Conservation (phyloP, 345 rosid species). For the Angophora floribunda region DNA sequence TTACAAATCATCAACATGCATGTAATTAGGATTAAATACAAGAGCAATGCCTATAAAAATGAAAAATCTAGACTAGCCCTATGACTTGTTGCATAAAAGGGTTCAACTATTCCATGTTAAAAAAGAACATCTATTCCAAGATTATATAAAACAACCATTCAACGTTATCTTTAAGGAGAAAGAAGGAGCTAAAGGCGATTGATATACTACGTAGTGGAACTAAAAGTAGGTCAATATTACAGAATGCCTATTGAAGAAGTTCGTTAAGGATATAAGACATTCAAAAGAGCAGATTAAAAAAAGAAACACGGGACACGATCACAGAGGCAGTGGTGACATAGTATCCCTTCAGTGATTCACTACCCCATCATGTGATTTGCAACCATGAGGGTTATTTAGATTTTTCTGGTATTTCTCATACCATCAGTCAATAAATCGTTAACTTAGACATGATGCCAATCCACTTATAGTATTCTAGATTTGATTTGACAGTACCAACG, state of each 20-base stretch:
- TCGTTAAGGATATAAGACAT: not conserved
- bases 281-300: not conserved
- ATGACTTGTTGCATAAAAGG: not conserved
- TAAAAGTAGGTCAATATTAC: not conserved
- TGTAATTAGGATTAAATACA: not conserved
- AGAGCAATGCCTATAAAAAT: not conserved
- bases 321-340: not conserved
- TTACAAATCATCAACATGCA: not conserved
- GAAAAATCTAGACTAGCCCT: not conserved
- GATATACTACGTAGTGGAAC: not conserved
- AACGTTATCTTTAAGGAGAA: not conserved
- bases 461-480: not conserved
- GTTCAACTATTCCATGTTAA: not conserved
- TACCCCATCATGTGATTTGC: not conserved
- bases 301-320: not conserved
- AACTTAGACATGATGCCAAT: not conserved
- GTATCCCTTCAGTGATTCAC: not conserved
- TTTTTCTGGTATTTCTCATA: not conserved
- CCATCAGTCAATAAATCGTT: not conserved
- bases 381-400: not conserved
- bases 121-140: not conserved
- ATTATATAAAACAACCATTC: not conserved
- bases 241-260: not conserved
- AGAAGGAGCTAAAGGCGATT: not conserved
- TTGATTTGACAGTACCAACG: not conserved